These are phyloP conservation scores for Gypsophila paniculata DNA, from an alignment of 179 eudicot genomes.

Conservation along the genomic window DNA sequence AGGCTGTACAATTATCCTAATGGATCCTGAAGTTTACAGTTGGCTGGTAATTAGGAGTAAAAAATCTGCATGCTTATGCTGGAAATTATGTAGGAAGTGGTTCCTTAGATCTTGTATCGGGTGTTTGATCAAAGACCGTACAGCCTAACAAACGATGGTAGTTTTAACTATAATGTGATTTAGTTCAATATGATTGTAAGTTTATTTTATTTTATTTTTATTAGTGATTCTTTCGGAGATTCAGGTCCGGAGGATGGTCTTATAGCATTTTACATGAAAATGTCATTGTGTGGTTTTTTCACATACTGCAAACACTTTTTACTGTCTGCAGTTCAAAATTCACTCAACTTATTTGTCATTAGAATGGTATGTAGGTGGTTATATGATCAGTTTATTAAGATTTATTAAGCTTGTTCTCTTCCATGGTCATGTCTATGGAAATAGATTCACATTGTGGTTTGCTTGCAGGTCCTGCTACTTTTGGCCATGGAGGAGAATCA, in stretches of 20 bases:
- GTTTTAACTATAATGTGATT: neutral
- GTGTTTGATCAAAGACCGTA: no score
- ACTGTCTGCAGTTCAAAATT: neutral
- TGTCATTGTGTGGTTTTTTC: neutral
- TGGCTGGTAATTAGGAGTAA: neutral
- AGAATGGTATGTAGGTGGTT: neutral
- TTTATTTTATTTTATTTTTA: no score
- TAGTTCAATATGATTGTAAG: neutral
- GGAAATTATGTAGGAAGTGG: neutral
- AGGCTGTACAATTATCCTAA: neutral
- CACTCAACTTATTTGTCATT: neutral
- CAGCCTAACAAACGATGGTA: no score
- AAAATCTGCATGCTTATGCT: neutral
- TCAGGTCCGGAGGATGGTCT: neutral
- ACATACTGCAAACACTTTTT: neutral
- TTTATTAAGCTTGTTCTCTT: neutral
- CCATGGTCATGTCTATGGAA: neutral
- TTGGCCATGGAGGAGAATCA: constrained; percentile 28
- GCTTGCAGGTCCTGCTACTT: constrained; percentile 36
- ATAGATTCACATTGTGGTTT: constrained; percentile 13
- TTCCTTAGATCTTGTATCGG: neutral
- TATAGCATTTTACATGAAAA: neutral
- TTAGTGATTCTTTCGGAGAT: no score
- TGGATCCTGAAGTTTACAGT: neutral
- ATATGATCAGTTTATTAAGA: neutral